phyloP scores from a whole-genome alignment of 352 stramenopile species.

The Aphanomyces stellatus region DNA sequence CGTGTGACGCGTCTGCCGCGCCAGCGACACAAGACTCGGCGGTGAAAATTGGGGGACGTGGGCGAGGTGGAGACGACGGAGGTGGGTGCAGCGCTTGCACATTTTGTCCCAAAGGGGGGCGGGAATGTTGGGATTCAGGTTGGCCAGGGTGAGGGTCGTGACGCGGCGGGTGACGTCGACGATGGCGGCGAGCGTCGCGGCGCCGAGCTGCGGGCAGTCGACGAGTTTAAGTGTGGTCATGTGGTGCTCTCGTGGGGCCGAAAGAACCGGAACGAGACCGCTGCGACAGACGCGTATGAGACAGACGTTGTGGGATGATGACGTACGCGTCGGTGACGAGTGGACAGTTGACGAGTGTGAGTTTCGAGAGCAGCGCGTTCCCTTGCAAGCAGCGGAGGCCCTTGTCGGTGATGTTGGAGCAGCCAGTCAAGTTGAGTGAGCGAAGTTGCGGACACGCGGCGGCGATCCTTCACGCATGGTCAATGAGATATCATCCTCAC shows the following conservation, averaged over 20 bases:
- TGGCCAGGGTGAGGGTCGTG: background rate
- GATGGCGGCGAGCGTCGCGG: background rate
- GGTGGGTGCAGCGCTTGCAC: background rate
- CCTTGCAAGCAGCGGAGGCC: constrained; percentile 39
- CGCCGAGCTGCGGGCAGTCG: background rate
- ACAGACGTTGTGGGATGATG: background rate
- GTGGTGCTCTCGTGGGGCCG: background rate
- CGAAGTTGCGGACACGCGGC: constrained; percentile 47
- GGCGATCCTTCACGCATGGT: constrained; percentile 47
- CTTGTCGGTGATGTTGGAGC: constrained; percentile 47
- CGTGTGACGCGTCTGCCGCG: background rate
- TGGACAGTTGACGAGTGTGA: constrained; percentile 43
- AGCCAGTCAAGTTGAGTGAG: constrained; percentile 35
- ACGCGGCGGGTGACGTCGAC: background rate
- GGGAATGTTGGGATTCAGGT: background rate
- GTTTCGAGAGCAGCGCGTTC: constrained; percentile 37
- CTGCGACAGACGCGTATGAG: background rate
- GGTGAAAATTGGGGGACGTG: background rate
- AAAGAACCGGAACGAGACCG: background rate
- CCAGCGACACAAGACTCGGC: background rate
- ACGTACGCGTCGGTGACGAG: constrained; percentile 38
- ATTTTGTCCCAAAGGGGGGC: background rate
- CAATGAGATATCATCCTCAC: background rate
- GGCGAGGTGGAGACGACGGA: background rate
- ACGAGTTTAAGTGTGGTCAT: background rate